phyloP scores from a whole-genome alignment of 345 rosid genomes.

The Syzygium jambos region DNA sequence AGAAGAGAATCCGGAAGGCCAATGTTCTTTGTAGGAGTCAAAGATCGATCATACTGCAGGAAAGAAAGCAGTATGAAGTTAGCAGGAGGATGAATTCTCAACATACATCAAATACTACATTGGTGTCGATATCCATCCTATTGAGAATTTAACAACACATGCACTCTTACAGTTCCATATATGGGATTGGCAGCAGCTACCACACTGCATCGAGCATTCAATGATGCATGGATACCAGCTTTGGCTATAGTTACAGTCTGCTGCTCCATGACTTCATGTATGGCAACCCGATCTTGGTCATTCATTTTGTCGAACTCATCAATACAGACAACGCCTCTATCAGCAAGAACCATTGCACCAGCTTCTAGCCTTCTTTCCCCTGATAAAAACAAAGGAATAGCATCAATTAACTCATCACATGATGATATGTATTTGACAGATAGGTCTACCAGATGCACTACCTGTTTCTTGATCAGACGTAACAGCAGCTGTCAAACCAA shows the following conservation, averaged over 20 bases:
- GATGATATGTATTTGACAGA: not conserved
- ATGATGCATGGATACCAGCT: conserved; percentile 98
- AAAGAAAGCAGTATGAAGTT: not conserved
- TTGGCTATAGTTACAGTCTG: conserved; percentile 99
- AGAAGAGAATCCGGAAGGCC: conserved; percentile 99
- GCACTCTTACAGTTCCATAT: conserved; percentile 84
- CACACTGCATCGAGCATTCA: conserved; percentile 97
- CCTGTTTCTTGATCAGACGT: conserved; percentile 99
- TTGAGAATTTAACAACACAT: not conserved
- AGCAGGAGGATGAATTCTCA: not conserved
- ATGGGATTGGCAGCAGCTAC: conserved; percentile 99
- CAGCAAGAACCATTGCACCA: conserved; percentile 99
- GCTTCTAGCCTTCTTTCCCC: conserved; percentile 99
- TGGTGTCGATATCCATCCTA: not conserved
- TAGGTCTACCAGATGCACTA: conserved; percentile 2
- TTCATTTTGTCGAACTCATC: conserved; percentile 99
- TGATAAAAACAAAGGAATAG: conserved; percentile 12
- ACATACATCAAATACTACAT: conserved; percentile 2
- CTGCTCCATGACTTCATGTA: conserved; percentile 99
- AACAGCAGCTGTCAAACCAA: conserved; percentile 99
- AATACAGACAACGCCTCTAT: conserved; percentile 93
- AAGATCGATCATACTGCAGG: conserved; percentile 90
- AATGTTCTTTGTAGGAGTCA: conserved; percentile 97
- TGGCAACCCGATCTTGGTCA: conserved; percentile 98
- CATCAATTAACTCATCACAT: not conserved